A percentile compares a stretch with the other conserved stretches of the same genome.
Evolutionary conservation across 495 filamentous ascomycete genomes (phyloP).

Genomic region (Hyaloscypha variabilis): DNA sequence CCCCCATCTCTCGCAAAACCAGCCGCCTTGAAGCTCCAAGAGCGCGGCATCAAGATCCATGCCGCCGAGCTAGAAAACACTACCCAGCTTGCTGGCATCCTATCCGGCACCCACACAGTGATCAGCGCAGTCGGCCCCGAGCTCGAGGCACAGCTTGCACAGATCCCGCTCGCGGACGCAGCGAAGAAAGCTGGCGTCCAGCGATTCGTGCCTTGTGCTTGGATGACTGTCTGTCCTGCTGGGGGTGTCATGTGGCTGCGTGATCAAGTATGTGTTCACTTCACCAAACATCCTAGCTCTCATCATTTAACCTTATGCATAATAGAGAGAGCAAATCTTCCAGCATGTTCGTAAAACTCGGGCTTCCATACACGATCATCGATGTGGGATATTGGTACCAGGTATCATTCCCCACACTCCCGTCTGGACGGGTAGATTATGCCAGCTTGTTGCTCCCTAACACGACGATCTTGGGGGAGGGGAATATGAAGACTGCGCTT

Average conservation of each 20-base stretch:
- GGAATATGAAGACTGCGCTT: slow-evolving; percentile 48
- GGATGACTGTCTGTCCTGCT: slow-evolving; percentile 50
- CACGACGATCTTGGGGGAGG: slow-evolving; percentile 53
- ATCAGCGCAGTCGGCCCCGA: too few species aligned
- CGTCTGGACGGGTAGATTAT: slow-evolving; percentile 57
- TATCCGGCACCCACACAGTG: too few species aligned
- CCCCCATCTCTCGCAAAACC: too few species aligned
- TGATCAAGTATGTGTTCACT: slow-evolving; percentile 35
- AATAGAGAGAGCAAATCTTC: slow-evolving; percentile 57
- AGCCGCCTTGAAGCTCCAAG: too few species aligned
- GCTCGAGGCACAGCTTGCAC: slow-evolving; percentile 39
- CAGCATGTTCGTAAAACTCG: slow-evolving; percentile 53
- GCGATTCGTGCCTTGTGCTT: slow-evolving; percentile 61
- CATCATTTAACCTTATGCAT: too few species aligned
- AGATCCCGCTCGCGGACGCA: slow-evolving; percentile 57
- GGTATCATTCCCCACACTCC: slow-evolving; percentile 49
- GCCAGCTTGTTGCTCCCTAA: slow-evolving; percentile 43
- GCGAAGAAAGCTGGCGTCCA: slow-evolving; percentile 57
- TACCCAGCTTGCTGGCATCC: too few species aligned
- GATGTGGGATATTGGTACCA: slow-evolving; percentile 66
- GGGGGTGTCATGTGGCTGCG: slow-evolving; percentile 34
- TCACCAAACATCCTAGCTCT: too few species aligned
- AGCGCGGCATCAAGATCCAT: too few species aligned
- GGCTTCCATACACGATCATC: slow-evolving; percentile 62
- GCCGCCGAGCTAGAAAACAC: too few species aligned